A percentile compares a stretch with the other conserved stretches of the same genome.
phyloP scores from a whole-genome alignment of 164 flowering plant species.

The Aristolochia fimbriata region DNA sequence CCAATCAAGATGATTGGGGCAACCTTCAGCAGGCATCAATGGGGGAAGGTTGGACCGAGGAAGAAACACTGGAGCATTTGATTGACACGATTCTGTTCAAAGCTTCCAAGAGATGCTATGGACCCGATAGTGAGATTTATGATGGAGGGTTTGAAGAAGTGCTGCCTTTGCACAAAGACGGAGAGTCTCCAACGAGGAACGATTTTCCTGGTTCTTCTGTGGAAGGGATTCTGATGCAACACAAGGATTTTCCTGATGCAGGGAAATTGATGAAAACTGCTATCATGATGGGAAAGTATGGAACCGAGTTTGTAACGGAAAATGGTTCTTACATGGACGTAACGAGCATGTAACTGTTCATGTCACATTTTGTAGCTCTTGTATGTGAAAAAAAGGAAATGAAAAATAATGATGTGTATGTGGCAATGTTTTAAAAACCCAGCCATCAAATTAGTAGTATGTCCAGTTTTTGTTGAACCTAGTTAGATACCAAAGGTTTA shows the following conservation, averaged over 20 bases:
- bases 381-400: too few species aligned
- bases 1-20: slow-evolving; percentile 73
- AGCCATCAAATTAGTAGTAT: too few species aligned
- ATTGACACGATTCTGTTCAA: slow-evolving; percentile 56
- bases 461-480: too few species aligned
- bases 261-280: slow-evolving; percentile 87
- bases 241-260: slow-evolving; percentile 73
- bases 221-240: slow-evolving; percentile 75
- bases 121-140: slow-evolving; percentile 42
- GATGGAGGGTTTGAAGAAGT: slow-evolving; percentile 75
- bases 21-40: slow-evolving; percentile 37
- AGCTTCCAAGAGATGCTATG: slow-evolving; percentile 75
- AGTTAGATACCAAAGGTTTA: too few species aligned
- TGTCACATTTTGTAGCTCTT: too few species aligned
- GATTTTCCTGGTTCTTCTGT: slow-evolving; percentile 29
- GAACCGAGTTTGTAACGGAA: slow-evolving; percentile 16
- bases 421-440: too few species aligned
- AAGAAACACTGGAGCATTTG: slow-evolving; percentile 34
- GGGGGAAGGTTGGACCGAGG: slow-evolving; percentile 82
- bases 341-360: too few species aligned
- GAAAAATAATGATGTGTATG: too few species aligned
- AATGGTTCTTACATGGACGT: slow-evolving; percentile 36
- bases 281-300: slow-evolving; percentile 48
- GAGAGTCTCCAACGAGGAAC: slow-evolving; percentile 12
- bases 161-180: slow-evolving; percentile 46